Evolutionary conservation across 495 filamentous ascomycete genomes (phyloP).

Genomic region (Hyaloscypha finlandica): DNA sequence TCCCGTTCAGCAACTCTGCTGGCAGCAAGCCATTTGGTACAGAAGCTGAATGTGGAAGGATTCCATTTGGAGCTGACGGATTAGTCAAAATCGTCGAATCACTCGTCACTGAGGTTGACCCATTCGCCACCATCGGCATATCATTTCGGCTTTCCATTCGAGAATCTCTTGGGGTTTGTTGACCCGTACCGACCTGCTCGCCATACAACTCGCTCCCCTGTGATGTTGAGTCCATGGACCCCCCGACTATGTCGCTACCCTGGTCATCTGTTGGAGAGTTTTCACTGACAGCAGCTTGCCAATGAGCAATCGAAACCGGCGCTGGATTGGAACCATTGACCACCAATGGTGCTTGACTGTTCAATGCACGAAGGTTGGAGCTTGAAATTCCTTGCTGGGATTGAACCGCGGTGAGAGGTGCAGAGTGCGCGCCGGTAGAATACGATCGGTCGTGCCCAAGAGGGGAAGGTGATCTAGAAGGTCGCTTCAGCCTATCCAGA

Average conservation of each 20-base stretch:
- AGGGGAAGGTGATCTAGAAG: conserved; percentile 57
- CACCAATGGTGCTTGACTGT: conserved; percentile 42
- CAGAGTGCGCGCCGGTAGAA: conserved; percentile 44
- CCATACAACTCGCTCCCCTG: conserved; percentile 22
- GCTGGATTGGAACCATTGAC: conserved; percentile 49
- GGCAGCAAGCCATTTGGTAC: conserved; percentile 19
- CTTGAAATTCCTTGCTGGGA: conserved; percentile 29
- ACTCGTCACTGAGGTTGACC: conserved; percentile 22
- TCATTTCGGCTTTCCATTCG: conserved; percentile 16
- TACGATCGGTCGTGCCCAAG: conserved; percentile 47
- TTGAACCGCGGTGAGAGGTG: conserved; percentile 33
- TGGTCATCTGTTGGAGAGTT: conserved; percentile 22
- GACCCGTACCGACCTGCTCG: conserved; percentile 15
- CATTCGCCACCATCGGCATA: conserved; percentile 28
- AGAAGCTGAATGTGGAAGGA: conserved; percentile 1
- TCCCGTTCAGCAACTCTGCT: conserved; percentile 20
- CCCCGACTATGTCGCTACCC: conserved; percentile 21
- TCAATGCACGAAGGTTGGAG: conserved; percentile 26
- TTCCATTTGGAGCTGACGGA: background rate
- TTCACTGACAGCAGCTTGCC: conserved; percentile 26
- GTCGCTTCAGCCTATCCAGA: conserved; percentile 50
- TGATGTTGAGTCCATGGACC: conserved; percentile 29
- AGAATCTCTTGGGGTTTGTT: conserved; percentile 25
- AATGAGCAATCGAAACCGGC: conserved; percentile 26
- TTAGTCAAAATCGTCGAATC: conserved; percentile 10